A percentile compares a stretch with the other conserved stretches of the same genome.
Conservation (phyloP, 2,329 filamentous ascomycete genomes). For the Didymella sp. region DNA sequence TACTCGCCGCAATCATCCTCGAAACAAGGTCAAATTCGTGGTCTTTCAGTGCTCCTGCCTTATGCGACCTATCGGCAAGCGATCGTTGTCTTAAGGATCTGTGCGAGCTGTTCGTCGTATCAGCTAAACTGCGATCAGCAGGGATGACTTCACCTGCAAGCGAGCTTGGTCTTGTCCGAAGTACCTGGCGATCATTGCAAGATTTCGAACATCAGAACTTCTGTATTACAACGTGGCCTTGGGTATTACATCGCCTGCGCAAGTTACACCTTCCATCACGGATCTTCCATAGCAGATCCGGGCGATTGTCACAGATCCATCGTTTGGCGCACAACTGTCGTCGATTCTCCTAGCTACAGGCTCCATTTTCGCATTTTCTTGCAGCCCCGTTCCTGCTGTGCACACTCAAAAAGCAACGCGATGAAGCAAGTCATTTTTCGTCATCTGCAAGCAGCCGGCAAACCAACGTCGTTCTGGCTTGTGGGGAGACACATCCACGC, state of each 20-base stretch:
- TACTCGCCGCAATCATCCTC: slow-evolving; percentile 21
- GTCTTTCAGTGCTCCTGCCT: slow-evolving; percentile 23
- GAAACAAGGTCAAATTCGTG: slow-evolving; percentile 24
- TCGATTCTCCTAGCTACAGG: slow-evolving; percentile 26
- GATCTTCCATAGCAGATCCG: slow-evolving; percentile 1
- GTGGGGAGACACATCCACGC: slow-evolving; percentile 12
- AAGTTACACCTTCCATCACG: background rate
- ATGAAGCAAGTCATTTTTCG: slow-evolving; percentile 1
- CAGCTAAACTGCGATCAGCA: slow-evolving; percentile 32
- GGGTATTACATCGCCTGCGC: background rate
- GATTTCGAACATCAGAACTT: slow-evolving; percentile 1
- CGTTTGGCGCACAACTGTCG: slow-evolving; percentile 28
- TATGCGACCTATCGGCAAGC: slow-evolving; percentile 24
- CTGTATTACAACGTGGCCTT: background rate
- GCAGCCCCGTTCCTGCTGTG: slow-evolving; percentile 29
- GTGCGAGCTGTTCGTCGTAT: slow-evolving; percentile 22
- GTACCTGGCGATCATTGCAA: slow-evolving; percentile 30
- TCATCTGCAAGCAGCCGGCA: slow-evolving; percentile 11
- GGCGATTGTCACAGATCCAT: slow-evolving; percentile 21
- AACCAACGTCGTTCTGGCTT: slow-evolving; percentile 20
- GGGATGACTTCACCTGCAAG: slow-evolving; percentile 23
- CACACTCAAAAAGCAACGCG: slow-evolving; percentile 7
- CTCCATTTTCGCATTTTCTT: slow-evolving; percentile 19
- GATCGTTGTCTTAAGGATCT: slow-evolving; percentile 16
- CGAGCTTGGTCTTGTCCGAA: slow-evolving; percentile 21